phyloP scores from a whole-genome alignment of 768 basidiomycete species.

The Hemileccinum impolitum region DNA sequence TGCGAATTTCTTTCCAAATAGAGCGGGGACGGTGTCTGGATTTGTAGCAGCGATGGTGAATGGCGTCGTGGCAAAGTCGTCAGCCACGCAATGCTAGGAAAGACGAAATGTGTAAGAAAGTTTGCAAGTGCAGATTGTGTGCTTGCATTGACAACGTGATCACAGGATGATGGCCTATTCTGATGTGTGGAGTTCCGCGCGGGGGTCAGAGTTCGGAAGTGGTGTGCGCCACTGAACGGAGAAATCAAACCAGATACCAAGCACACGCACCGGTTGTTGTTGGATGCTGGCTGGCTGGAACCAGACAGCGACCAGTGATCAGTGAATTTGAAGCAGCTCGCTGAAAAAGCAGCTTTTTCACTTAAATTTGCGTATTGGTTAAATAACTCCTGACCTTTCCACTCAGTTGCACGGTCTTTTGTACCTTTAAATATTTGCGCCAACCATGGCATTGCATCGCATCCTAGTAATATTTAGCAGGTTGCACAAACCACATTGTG shows the following conservation, averaged over 20 bases:
- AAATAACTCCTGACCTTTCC: neutral
- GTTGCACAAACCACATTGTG: neutral
- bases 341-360: neutral
- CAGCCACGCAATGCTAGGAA: constrained; percentile 41
- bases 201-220: constrained; percentile 45
- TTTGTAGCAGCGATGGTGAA: constrained; percentile 45
- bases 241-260: constrained; percentile 60
- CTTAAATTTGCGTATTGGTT: neutral
- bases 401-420: neutral
- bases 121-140: neutral
- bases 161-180: constrained; percentile 48
- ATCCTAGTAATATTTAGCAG: neutral
- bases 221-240: constrained; percentile 61
- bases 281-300: constrained; percentile 46
- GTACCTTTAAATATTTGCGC: constrained; percentile 1
- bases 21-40: constrained; percentile 51
- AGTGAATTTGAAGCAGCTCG: neutral
- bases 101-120: constrained; percentile 43
- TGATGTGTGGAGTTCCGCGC: constrained; percentile 48
- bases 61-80: constrained; percentile 52
- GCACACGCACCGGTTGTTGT: constrained; percentile 45
- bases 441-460: constrained; percentile 3
- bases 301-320: neutral
- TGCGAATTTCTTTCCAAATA: constrained; percentile 15
- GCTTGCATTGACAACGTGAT: neutral